Conservation (phyloP, 345 rosid species). For the Aquilaria sinensis region DNA sequence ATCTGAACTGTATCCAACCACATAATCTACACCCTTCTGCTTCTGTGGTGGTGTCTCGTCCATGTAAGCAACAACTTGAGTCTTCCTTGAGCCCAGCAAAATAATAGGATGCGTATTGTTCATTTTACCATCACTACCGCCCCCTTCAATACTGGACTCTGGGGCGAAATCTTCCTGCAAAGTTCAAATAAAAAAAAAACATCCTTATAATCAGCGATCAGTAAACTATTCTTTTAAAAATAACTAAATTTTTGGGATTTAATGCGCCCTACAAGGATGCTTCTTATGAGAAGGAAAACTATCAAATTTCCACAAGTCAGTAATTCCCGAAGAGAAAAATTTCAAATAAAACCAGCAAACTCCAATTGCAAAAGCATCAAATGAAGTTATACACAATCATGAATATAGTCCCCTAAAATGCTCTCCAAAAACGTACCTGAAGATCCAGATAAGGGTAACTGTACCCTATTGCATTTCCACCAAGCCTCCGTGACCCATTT, state of each 20-base stretch:
- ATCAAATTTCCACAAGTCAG: not conserved
- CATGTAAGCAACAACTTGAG: conserved; percentile 46
- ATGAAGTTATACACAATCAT: no score
- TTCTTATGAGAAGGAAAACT: not conserved
- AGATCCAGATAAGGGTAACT: conserved; percentile 41
- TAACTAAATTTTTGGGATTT: not conserved
- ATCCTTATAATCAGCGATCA: not conserved
- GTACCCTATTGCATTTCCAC: conserved; percentile 34
- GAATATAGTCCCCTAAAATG: no score
- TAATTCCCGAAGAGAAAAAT: not conserved
- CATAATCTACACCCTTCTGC: conserved; percentile 28
- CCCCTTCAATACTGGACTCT: conserved; percentile 10
- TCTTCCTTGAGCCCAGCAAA: conserved; percentile 40
- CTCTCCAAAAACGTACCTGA: conserved; percentile 29
- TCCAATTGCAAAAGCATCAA: not conserved
- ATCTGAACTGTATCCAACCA: conserved; percentile 52
- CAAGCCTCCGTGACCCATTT: conserved; percentile 23
- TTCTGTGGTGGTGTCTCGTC: conserved; percentile 46
- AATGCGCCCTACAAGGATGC: no score
- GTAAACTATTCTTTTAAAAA: not conserved
- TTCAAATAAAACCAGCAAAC: not conserved
- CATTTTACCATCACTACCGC: conserved; percentile 11
- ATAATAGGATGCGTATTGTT: conserved; percentile 30
- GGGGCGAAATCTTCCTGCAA: conserved; percentile 28
- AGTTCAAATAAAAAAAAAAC: conserved; percentile 1